A percentile compares a stretch with the other conserved stretches of the same genome.
These are phyloP conservation scores for Lineolata rhizophorae DNA, from an alignment of 495 filamentous ascomycete genomes.

Conservation along the genomic window DNA sequence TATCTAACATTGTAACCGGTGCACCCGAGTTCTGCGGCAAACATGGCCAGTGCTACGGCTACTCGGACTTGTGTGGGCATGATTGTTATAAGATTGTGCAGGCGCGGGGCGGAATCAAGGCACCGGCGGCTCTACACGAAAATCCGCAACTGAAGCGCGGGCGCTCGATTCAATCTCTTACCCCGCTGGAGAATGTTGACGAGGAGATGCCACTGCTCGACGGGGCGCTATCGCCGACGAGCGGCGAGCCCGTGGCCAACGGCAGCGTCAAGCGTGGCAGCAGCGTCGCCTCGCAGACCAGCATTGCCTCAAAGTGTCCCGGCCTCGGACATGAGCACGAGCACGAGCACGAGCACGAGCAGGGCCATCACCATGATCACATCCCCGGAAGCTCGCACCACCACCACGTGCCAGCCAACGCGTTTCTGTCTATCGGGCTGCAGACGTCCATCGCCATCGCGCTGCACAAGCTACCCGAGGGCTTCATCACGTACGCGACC, in stretches of 20 bases:
- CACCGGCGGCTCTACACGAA: slow-evolving; percentile 2
- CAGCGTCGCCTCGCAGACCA: too few relatives aligned
- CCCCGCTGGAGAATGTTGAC: too few relatives aligned
- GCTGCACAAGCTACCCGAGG: slow-evolving; percentile 90
- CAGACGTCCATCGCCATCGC: slow-evolving; percentile 90
- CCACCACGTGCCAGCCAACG: slow-evolving; percentile 91
- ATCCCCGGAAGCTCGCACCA: slow-evolving; percentile 34
- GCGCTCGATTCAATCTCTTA: too few relatives aligned
- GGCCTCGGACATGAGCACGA: too few relatives aligned
- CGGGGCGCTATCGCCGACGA: too few relatives aligned
- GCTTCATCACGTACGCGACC: slow-evolving; percentile 95
- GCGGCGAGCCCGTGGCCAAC: too few relatives aligned
- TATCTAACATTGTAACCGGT: too few relatives aligned
- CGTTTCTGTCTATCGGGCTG: slow-evolving; percentile 76
- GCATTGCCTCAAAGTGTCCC: too few relatives aligned
- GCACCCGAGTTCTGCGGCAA: slow-evolving; percentile 46
- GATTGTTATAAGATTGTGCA: slow-evolving; percentile 45
- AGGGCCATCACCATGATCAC: background rate
- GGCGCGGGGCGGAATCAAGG: slow-evolving; percentile 3
- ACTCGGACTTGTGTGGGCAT: slow-evolving; percentile 63
- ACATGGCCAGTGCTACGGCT: slow-evolving; percentile 59
- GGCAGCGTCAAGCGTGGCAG: too few relatives aligned
- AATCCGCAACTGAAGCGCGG: too few relatives aligned
- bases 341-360: too few relatives aligned
- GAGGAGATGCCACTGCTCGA: too few relatives aligned